Evolutionary conservation across 148 eudicot genomes (phyloP).

Genomic region (Diospyros kaki): DNA sequence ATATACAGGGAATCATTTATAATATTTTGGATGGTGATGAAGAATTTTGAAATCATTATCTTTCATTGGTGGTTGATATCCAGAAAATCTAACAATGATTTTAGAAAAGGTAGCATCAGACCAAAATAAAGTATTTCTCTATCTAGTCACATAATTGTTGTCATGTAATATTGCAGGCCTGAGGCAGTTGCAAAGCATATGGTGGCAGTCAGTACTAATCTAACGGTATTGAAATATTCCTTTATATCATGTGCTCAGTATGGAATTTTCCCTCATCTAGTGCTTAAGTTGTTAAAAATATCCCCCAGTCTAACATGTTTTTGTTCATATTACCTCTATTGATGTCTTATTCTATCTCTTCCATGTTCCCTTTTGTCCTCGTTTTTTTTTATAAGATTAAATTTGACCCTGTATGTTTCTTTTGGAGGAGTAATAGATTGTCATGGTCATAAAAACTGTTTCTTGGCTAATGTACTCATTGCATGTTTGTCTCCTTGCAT

Average conservation of each 20-base stretch:
- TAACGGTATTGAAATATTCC: conserved; percentile 45
- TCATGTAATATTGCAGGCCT: conserved; percentile 45
- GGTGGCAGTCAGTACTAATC: conserved; percentile 99
- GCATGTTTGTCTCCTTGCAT: not conserved
- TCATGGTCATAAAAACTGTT: not conserved
- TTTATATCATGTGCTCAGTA: not conserved
- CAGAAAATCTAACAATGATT: not conserved
- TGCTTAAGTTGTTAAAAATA: conserved; percentile 1
- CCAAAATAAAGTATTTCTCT: not conserved
- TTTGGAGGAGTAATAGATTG: not conserved
- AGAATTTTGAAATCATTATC: not conserved
- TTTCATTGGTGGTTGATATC: not conserved
- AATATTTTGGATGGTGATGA: not conserved
- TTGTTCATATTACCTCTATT: not conserved
- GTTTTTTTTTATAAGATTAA: not conserved
- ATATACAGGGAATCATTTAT: not conserved
- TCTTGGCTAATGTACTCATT: not conserved
- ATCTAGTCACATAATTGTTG: conserved; percentile 1
- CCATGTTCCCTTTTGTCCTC: not conserved
- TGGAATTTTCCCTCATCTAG: too few species aligned
- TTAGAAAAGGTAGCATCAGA: not conserved
- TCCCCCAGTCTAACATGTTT: not conserved
- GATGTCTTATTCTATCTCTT: not conserved
- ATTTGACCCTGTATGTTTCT: not conserved
- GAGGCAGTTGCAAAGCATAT: conserved; percentile 94